Evolutionary conservation across 257 asterid species (phyloP).

Genomic region (Verbascum thapsus): DNA sequence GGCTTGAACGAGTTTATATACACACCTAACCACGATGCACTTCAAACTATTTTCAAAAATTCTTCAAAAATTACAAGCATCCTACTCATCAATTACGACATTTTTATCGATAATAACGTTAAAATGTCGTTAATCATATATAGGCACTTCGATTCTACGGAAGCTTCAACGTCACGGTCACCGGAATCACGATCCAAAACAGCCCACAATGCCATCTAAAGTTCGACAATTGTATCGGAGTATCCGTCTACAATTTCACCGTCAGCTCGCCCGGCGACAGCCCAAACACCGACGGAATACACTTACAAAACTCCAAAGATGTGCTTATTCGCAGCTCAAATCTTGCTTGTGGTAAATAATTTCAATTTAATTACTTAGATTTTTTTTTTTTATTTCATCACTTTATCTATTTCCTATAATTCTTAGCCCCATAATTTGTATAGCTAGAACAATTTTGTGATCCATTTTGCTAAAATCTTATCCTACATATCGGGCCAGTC

Average conservation of each 20-base stretch:
- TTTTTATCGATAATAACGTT: neutral
- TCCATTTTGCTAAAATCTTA: constrained; percentile 30
- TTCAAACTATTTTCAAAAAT: too few relatives aligned
- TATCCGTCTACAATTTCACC: constrained; percentile 61
- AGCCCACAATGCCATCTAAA: constrained; percentile 91
- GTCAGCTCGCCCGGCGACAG: constrained; percentile 83
- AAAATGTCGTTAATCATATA: neutral
- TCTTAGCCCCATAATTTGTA: neutral
- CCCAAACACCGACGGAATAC: constrained; percentile 96
- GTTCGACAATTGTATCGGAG: constrained; percentile 82
- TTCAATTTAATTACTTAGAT: neutral
- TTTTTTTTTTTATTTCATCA: neutral
- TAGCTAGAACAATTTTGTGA: constrained; percentile 23
- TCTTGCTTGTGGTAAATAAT: constrained; percentile 74
- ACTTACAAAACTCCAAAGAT: constrained; percentile 82
- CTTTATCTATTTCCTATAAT: constrained; percentile 1
- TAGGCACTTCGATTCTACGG: constrained; percentile 92
- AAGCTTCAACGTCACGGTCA: constrained; percentile 76
- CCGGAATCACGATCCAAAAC: constrained; percentile 73
- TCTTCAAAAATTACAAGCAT: neutral
- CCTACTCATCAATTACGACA: neutral
- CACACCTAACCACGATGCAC: too few relatives aligned
- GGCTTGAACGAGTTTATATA: too few relatives aligned
- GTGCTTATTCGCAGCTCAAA: constrained; percentile 66
- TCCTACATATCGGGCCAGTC: constrained; percentile 33